Base-by-base conservation (phyloP, 441 rosid species). In the Mallotus japonicus region DNA sequence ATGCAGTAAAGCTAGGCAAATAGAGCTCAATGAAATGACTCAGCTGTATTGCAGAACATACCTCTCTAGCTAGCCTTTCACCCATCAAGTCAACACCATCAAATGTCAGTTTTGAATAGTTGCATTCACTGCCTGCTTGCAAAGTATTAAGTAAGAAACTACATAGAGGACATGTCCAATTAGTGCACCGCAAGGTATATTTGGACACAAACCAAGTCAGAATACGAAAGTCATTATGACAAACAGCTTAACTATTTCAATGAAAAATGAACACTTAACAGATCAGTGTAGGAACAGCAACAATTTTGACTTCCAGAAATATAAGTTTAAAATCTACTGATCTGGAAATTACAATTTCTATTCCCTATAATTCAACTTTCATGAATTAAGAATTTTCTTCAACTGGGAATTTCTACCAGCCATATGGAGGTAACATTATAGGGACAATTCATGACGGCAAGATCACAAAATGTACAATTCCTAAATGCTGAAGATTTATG, bases 81-180 rank as follows among this genome's bases (percentile, higher is more conserved):
- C 99, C 99, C 97, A 91, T 92, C 82, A 77, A 69, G 88, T 95
- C 99, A 65, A 92, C 96, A 28, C 97, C 99, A 78, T 92, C 94
- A 83, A 92, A 91, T 54, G 99, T 95, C 85, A 92, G 79, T 75
- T 81, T 92, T 22, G 89, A 82, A 77, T 76, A 77, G 81, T 95
- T 95, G 82, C 92, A 82, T 84, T 87, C 86, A 79, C 97, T 92
- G 76, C 97, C 99, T 94, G 92, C 81, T 75, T 69, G 51, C 24
- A 60, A 24, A 55, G 70, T 53, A 81, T 42, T 28, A 76, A 53
- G 40, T 65, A 46, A 72, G 67, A 73, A 78, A 68, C 68, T 19
- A 15, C 72, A 55, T 28, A 56, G 17, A 61, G 37, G 22, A 59
- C 15, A 44, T 24, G 47, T 24, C 65, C 44, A 69, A 22, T n/a